Evolutionary conservation across 768 basidiomycete species (phyloP).

Genomic region (Pleurotus giganteus): DNA sequence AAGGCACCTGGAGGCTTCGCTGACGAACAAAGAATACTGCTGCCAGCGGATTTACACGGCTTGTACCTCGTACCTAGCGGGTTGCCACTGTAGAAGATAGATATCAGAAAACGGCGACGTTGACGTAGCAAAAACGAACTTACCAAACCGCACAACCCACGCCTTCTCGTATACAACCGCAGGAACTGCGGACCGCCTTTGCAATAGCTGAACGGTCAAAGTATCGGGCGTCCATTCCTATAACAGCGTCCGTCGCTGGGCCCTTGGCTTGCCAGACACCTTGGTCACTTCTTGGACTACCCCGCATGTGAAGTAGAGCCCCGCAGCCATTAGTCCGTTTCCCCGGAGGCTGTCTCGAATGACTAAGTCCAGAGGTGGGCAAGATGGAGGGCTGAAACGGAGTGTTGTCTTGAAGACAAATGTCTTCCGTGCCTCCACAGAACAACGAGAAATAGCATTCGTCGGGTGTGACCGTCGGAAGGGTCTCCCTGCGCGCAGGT

Average conservation of each 20-base stretch:
- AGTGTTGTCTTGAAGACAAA: neutral
- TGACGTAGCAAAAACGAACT: conserved; percentile 17
- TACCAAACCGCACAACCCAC: conserved; percentile 64
- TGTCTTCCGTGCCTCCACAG: neutral
- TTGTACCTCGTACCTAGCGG: conserved; percentile 60
- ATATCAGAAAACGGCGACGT: conserved; percentile 11
- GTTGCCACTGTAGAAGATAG: conserved; percentile 50
- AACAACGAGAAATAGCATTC: neutral
- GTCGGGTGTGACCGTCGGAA: neutral
- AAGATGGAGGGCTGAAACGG: conserved; percentile 34
- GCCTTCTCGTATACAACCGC: conserved; percentile 67
- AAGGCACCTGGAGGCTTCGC: conserved; percentile 17
- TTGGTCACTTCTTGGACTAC: conserved; percentile 48
- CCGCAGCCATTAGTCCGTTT: conserved; percentile 59
- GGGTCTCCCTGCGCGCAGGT: neutral
- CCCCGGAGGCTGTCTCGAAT: conserved; percentile 12
- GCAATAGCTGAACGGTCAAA: conserved; percentile 50
- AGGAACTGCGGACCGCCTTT: conserved; percentile 52
- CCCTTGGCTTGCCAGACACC: conserved; percentile 60
- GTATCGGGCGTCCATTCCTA: conserved; percentile 55
- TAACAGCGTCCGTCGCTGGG: conserved; percentile 50
- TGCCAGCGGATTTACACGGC: conserved; percentile 57
- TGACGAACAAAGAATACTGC: conserved; percentile 33
- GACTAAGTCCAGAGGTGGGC: conserved; percentile 17
- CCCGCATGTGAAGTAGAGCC: conserved; percentile 53